These are phyloP conservation scores for Pythium guiyangense DNA, from an alignment of 352 stramenopile genomes.

Conservation along the genomic window DNA sequence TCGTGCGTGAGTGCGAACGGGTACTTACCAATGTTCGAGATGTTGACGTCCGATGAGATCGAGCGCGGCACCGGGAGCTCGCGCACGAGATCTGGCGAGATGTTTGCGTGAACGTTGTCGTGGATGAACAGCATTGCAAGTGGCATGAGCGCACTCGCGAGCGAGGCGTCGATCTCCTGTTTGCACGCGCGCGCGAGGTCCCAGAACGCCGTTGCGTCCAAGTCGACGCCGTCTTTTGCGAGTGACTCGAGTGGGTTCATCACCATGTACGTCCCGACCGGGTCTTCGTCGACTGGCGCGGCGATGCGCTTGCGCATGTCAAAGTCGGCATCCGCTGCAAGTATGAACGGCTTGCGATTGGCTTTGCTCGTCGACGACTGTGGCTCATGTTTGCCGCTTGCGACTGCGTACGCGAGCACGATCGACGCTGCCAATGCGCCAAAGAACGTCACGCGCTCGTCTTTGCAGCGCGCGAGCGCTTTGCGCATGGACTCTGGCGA, in stretches of 20 bases:
- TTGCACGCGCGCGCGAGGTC: slow-evolving; percentile 11
- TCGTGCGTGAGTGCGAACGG: no score
- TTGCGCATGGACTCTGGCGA: no score
- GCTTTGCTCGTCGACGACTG: no score
- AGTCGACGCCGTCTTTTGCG: slow-evolving; percentile 1
- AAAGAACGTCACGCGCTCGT: no score
- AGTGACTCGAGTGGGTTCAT: background rate
- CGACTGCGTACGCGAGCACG: no score
- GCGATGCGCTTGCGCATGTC: slow-evolving; percentile 7
- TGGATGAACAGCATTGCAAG: slow-evolving; percentile 1
- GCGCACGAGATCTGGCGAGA: background rate
- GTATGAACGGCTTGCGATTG: background rate
- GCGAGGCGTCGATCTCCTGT: slow-evolving; percentile 3
- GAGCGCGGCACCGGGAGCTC: background rate
- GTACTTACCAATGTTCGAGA: slow-evolving; percentile 15
- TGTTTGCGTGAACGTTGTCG: background rate
- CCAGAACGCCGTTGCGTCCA: slow-evolving; percentile 7
- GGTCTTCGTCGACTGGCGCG: background rate
- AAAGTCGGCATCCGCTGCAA: background rate
- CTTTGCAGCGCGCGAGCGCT: no score
- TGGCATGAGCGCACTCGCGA: slow-evolving; percentile 5
- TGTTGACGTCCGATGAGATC: background rate
- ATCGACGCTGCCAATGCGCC: no score
- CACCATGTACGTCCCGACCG: background rate
- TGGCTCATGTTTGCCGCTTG: no score